Evolutionary conservation across 495 filamentous ascomycete species (phyloP), one percentile per base, ranked within the genome.

Genomic region (Tuber umbilicatum): DNA sequence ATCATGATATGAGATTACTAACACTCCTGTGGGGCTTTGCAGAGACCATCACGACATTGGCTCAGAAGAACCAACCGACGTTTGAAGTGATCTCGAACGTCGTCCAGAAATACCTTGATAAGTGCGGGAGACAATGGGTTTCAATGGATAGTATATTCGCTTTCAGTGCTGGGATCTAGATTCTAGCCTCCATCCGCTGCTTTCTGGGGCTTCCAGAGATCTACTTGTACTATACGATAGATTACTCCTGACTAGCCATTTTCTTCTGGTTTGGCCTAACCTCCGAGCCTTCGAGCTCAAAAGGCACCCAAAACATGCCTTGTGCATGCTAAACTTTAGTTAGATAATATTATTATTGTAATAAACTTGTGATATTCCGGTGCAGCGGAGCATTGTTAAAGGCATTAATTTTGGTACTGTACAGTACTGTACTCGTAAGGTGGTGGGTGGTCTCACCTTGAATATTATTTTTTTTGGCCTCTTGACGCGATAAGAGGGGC

Each of bases 111-210:
- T 96, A 97, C 85, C 83, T 99, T 83, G 92, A 92, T 82, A 95
- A 93, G 86, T 97, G 93, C 86, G 95, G 96, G 45, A 86, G 94
- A 82, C 91, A 92, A 84, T 98, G 93, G 93, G 95, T 99, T 73
- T 92, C 92, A 74, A 99, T 98, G 95, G 93, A 94, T 84, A 89
- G 86, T 81, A 85, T 99, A 75, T 99, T 98, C 87, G 87, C 85
- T 71, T 92, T 91, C 42, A 55, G 47, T 38, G 72, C 69, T 73
- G 55, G 41, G 68, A 68, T 42, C 23, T 78, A 70, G 45, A 64
- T 64, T 35, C 55, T 64, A 35, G 27, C 14, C 55, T 17, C 55
- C 55, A 35, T 64, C 16, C 27, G 35, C 55, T 17, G 14, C 27
- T 27, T 64, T 17, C 14, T 64, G 12, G n/a, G 31, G 35, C 17